Evolutionary conservation across 352 stramenopile species (phyloP).

Genomic region (Phytophthora ramorum): DNA sequence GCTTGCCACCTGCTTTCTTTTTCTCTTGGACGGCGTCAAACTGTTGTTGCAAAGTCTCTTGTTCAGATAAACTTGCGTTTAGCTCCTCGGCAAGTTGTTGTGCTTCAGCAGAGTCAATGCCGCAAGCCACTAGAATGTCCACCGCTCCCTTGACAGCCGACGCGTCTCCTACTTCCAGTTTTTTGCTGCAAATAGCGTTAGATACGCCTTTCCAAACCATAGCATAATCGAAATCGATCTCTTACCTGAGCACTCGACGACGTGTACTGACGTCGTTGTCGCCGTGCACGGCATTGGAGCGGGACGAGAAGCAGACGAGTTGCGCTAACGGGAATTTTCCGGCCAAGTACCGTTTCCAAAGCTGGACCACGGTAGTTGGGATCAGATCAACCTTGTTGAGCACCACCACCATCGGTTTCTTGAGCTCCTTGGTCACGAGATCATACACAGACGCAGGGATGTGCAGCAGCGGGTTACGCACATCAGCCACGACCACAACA

Average conservation of each 20-base stretch:
- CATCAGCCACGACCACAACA: conserved; percentile 81
- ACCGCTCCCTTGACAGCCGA: conserved; percentile 70
- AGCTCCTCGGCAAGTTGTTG: conserved; percentile 71
- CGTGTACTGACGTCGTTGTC: conserved; percentile 72
- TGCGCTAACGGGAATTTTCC: conserved; percentile 70
- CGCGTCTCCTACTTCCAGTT: conserved; percentile 76
- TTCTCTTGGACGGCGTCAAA: conserved; percentile 40
- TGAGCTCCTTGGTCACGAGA: conserved; percentile 70
- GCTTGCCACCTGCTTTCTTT: conserved; percentile 51
- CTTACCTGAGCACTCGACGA: conserved; percentile 71
- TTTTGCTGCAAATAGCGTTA: conserved; percentile 52
- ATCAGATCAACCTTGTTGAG: conserved; percentile 91
- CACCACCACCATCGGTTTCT: conserved; percentile 84
- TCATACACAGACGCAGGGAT: conserved; percentile 86
- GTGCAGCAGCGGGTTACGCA: conserved; percentile 83
- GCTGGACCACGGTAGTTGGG: conserved; percentile 56
- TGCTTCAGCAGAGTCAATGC: conserved; percentile 56
- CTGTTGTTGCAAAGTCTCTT: conserved; percentile 43
- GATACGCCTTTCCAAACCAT: background rate
- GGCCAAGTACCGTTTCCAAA: conserved; percentile 73
- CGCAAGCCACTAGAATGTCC: conserved; percentile 76
- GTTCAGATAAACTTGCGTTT: conserved; percentile 46
- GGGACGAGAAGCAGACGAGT: conserved; percentile 83
- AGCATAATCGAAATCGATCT: background rate
- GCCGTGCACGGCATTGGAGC: conserved; percentile 72